These are phyloP conservation scores for Phialophora expanda DNA, from an alignment of 2,329 filamentous ascomycete species.

Conservation along the genomic window DNA sequence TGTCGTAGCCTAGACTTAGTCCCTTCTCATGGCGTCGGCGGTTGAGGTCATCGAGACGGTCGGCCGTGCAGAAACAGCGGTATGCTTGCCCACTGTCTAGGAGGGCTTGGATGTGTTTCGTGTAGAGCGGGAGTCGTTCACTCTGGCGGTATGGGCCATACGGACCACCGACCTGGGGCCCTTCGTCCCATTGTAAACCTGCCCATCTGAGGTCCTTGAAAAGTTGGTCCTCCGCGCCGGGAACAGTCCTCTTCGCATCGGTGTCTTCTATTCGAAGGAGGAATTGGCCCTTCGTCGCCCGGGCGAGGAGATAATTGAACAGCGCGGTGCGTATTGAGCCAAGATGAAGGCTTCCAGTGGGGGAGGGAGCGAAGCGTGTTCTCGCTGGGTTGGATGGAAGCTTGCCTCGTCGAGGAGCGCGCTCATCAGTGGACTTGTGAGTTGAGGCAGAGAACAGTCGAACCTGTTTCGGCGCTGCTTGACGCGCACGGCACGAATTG, in stretches of 20 bases:
- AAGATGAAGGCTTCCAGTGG: conserved; percentile 90
- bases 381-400: conserved; percentile 66
- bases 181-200: conserved; percentile 92
- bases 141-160: conserved; percentile 91
- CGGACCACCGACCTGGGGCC: conserved; percentile 78
- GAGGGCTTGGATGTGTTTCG: conserved; percentile 70
- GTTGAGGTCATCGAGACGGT: conserved; percentile 71
- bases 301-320: conserved; percentile 94
- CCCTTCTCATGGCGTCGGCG: conserved; percentile 65
- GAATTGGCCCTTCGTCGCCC: conserved; percentile 86
- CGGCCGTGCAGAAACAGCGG: conserved; percentile 85
- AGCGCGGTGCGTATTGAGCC: conserved; percentile 89
- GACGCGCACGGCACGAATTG: conserved; percentile 30
- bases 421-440: background rate
- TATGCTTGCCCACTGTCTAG: conserved; percentile 78
- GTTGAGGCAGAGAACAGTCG: conserved; percentile 1
- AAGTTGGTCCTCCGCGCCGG: conserved; percentile 76
- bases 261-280: conserved; percentile 93
- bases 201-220: conserved; percentile 86
- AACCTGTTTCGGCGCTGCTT: conserved; percentile 12
- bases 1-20: conserved; percentile 67
- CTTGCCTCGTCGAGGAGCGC: conserved; percentile 41
- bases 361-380: conserved; percentile 92
- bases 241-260: conserved; percentile 77
- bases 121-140: conserved; percentile 75